Evolutionary conservation across 2,329 filamentous ascomycete species (phyloP).

Genomic region (Ophiosphaerella narmari): DNA sequence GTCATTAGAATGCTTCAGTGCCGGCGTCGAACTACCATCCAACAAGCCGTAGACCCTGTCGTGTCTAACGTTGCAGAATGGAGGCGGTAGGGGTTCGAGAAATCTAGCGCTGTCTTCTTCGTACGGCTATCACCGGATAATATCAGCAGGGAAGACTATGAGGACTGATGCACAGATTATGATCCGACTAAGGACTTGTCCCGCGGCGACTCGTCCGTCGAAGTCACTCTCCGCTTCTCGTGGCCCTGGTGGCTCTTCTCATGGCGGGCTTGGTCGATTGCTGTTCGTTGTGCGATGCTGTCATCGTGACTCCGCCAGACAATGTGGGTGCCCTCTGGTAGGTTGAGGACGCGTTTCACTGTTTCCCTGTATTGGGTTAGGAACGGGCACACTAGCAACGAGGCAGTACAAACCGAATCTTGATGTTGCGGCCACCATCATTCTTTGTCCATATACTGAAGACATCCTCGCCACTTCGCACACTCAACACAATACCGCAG

Average conservation of each 20-base stretch:
- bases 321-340: conserved; percentile 86
- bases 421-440: conserved; percentile 89
- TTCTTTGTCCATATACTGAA: conserved; percentile 97
- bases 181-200: conserved; percentile 35
- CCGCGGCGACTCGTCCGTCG: conserved; percentile 40
- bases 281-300: conserved; percentile 88
- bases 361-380: conserved; percentile 70
- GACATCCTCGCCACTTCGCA: conserved; percentile 94
- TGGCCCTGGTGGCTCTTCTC: conserved; percentile 66
- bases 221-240: conserved; percentile 52
- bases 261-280: conserved; percentile 87
- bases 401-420: conserved; percentile 75
- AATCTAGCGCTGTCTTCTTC: too few relatives aligned
- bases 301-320: conserved; percentile 97
- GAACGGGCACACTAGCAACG: not conserved
- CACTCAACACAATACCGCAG: conserved; percentile 91
- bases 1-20: too few relatives aligned
- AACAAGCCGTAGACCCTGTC: too few relatives aligned
- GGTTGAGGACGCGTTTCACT: conserved; percentile 85
- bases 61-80: too few relatives aligned
- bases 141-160: conserved; percentile 12
- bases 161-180: conserved; percentile 17
- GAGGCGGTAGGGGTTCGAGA: too few relatives aligned
- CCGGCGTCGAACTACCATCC: too few relatives aligned
- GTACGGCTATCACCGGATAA: not conserved